Percentiles rank a stretch among this genome's conserved stretches.
phyloP scores from a whole-genome alignment of 345 rosid genomes.

The Euphorbia pulcherrima region DNA sequence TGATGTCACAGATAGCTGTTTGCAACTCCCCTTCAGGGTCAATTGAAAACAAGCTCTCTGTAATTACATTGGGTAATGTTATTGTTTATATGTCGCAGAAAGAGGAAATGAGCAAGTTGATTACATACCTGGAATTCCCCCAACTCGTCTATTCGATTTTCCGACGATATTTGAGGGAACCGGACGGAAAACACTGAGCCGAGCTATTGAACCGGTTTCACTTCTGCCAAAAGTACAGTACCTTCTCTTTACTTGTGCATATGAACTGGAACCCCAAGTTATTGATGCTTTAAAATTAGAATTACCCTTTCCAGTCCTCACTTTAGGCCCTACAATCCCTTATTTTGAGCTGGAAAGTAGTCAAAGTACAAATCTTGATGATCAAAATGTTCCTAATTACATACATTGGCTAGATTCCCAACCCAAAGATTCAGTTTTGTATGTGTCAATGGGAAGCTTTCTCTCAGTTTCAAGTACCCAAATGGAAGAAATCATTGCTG shows the following conservation, averaged over 20 bases:
- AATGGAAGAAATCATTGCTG: constrained; percentile 20
- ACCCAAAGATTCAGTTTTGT: constrained; percentile 22
- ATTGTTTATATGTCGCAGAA: constrained; percentile 3
- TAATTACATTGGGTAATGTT: too few relatives aligned
- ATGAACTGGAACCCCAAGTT: constrained; percentile 26
- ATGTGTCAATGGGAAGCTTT: constrained; percentile 31
- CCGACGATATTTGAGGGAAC: constrained; percentile 13
- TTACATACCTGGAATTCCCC: constrained; percentile 31
- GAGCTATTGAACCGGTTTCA: constrained; percentile 12
- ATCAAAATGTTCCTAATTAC: constrained; percentile 1
- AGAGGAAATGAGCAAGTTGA: constrained; percentile 34
- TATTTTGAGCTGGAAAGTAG: constrained; percentile 8
- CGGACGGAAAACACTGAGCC: not conserved
- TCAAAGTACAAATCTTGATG: too few relatives aligned
- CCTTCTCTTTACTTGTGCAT: constrained; percentile 28
- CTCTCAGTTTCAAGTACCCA: constrained; percentile 22
- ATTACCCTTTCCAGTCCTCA: constrained; percentile 15
- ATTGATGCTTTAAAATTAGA: constrained; percentile 20
- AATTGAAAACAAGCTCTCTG: too few relatives aligned
- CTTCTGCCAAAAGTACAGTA: constrained; percentile 27
- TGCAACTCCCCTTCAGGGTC: too few relatives aligned
- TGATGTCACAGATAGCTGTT: too few relatives aligned
- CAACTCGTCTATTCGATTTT: constrained; percentile 26
- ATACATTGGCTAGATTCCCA: constrained; percentile 21
- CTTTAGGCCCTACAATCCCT: constrained; percentile 22